Percentiles rank a stretch among this genome's conserved stretches.
These are phyloP conservation scores for Scorias spongiosa DNA, from an alignment of 2,329 filamentous ascomycete genomes.

Conservation along the genomic window DNA sequence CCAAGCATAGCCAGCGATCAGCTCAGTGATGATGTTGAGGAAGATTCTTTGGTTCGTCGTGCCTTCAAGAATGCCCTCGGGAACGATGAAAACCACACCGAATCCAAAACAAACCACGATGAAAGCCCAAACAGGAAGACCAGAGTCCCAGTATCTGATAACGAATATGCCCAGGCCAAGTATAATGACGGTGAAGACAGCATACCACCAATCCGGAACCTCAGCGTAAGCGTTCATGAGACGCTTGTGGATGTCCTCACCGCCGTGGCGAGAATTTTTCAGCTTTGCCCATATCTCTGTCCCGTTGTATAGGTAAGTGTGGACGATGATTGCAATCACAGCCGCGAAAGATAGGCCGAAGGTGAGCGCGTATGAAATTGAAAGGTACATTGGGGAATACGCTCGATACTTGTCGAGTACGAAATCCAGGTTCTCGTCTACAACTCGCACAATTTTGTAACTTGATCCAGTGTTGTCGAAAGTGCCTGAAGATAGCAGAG, in stretches of 20 bases:
- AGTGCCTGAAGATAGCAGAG: slow-evolving; percentile 68
- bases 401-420: slow-evolving; percentile 58
- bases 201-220: slow-evolving; percentile 66
- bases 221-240: slow-evolving; percentile 72
- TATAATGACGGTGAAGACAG: slow-evolving; percentile 12
- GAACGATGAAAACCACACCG: not conserved
- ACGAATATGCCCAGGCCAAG: slow-evolving; percentile 4
- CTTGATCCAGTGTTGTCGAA: slow-evolving; percentile 72
- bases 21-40: slow-evolving; percentile 13
- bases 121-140: slow-evolving; percentile 2
- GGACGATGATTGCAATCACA: slow-evolving; percentile 61
- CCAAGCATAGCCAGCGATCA: slow-evolving; percentile 72
- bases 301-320: slow-evolving; percentile 74
- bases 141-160: not conserved
- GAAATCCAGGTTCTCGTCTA: slow-evolving; percentile 69
- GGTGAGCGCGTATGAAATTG: slow-evolving; percentile 75
- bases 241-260: slow-evolving; percentile 70
- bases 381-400: slow-evolving; percentile 75
- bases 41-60: slow-evolving; percentile 49
- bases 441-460: slow-evolving; percentile 70
- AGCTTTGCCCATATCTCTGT: slow-evolving; percentile 68
- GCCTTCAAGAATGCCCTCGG: not conserved
- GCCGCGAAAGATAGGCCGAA: slow-evolving; percentile 79
- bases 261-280: slow-evolving; percentile 34
- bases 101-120: slow-evolving; percentile 16